These are phyloP conservation scores for Cenchrus fungigraminus DNA, from an alignment of 176 grass and related monocot genomes.

Conservation along the genomic window DNA sequence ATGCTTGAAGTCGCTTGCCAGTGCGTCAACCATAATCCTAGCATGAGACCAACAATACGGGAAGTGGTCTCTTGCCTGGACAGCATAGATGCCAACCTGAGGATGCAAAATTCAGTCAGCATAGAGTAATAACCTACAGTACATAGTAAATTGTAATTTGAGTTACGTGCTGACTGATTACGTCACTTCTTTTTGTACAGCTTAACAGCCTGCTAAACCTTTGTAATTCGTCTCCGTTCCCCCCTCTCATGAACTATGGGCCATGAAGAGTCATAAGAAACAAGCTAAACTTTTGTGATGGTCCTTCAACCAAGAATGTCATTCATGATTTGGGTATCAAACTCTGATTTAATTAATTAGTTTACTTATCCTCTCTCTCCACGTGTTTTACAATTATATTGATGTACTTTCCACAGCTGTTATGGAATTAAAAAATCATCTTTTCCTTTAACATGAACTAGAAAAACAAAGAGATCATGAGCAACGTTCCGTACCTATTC, in stretches of 20 bases:
- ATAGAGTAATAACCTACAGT: background rate
- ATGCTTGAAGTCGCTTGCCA: slow-evolving; percentile 59
- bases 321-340: background rate
- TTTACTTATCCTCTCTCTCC: background rate
- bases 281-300: background rate
- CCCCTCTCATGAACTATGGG: background rate
- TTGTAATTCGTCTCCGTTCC: background rate
- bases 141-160: background rate
- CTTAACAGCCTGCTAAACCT: background rate
- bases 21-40: slow-evolving; percentile 52
- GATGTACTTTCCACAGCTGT: no score
- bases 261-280: background rate
- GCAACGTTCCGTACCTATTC: background rate
- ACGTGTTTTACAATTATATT: background rate
- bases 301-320: background rate
- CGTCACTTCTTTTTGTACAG: background rate
- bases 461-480: background rate
- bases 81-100: slow-evolving; percentile 26
- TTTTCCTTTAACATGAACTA: background rate
- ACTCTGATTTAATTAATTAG: background rate
- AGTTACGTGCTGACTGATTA: background rate
- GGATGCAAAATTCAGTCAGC: slow-evolving; percentile 22
- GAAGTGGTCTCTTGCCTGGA: slow-evolving; percentile 55
- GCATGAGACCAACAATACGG: slow-evolving; percentile 52
- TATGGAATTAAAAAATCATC: background rate